These are phyloP conservation scores for Arthrobotrys sphaeroides DNA, from an alignment of 2,329 filamentous ascomycete genomes.

Conservation along the genomic window DNA sequence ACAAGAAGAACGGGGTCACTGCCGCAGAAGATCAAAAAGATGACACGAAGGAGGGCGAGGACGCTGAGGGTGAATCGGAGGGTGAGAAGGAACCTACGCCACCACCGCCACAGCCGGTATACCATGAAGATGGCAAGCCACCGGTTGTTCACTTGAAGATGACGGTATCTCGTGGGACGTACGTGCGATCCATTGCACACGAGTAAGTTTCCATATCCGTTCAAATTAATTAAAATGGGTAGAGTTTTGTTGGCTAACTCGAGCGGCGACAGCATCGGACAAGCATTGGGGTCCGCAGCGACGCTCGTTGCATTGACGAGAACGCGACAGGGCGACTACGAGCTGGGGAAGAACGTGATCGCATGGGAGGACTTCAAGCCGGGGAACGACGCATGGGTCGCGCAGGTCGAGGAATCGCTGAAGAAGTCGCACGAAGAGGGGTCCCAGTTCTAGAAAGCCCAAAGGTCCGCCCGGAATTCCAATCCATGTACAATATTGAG, in stretches of 20 bases:
- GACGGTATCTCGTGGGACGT: constrained; percentile 95
- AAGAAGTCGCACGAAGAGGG: constrained; percentile 3
- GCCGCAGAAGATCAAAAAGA: background rate
- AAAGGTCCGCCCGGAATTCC: background rate
- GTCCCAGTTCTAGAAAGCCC: background rate
- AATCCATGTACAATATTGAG: constrained; percentile 1
- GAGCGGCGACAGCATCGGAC: constrained; percentile 68
- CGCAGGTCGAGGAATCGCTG: constrained; percentile 28
- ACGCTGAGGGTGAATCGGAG: background rate
- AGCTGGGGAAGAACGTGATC: constrained; percentile 67
- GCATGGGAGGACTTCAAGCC: constrained; percentile 56
- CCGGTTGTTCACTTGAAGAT: constrained; percentile 85
- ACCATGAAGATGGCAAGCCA: constrained; percentile 66
- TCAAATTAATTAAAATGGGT: background rate
- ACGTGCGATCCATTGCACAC: constrained; percentile 91
- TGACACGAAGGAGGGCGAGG: background rate
- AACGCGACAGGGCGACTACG: constrained; percentile 82
- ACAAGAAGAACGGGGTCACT: background rate
- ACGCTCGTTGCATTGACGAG: constrained; percentile 87
- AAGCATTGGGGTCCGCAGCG: constrained; percentile 80
- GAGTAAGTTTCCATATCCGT: constrained; percentile 64
- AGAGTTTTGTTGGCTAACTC: background rate
- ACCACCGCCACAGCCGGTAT: constrained; percentile 41
- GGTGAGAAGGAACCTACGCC: constrained; percentile 33
- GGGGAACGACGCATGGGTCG: constrained; percentile 30